A percentile compares a stretch with the other conserved stretches of the same genome.
Evolutionary conservation across 2,329 filamentous ascomycete genomes (phyloP).

Genomic region (Tolypocladium inflatum): DNA sequence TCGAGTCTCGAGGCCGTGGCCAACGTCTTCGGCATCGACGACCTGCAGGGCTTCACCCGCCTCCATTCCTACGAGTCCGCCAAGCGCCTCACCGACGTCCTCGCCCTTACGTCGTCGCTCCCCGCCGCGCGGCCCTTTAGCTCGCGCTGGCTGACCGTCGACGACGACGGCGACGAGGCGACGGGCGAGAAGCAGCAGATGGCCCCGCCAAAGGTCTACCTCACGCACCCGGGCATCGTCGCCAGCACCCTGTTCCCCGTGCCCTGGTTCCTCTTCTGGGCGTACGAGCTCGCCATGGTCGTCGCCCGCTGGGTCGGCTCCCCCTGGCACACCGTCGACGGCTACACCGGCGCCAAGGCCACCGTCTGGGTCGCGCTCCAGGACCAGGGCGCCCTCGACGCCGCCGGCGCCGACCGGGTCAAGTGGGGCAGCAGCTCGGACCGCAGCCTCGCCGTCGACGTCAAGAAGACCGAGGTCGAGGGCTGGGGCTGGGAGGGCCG

Average conservation of each 20-base stretch:
- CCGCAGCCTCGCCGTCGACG: slow-evolving; percentile 44
- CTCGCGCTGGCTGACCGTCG: slow-evolving; percentile 41
- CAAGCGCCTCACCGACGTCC: slow-evolving; percentile 78
- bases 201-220: slow-evolving; percentile 54
- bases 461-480: slow-evolving; percentile 73
- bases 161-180: slow-evolving; percentile 10
- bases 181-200: slow-evolving; percentile 8
- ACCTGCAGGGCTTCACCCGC: slow-evolving; percentile 65
- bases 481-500: slow-evolving; percentile 71
- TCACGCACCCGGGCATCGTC: slow-evolving; percentile 81
- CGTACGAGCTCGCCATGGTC: slow-evolving; percentile 60
- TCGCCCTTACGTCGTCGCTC: slow-evolving; percentile 64
- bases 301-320: slow-evolving; percentile 71
- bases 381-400: slow-evolving; percentile 51
- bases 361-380: slow-evolving; percentile 72
- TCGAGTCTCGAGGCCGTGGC: slow-evolving; percentile 64
- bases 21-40: slow-evolving; percentile 48
- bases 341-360: slow-evolving; percentile 68
- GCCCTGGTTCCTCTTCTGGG: slow-evolving; percentile 55
- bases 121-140: slow-evolving; percentile 52
- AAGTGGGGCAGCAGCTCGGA: slow-evolving; percentile 83
- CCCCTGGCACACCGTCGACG: slow-evolving; percentile 74
- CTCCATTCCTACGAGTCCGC: slow-evolving; percentile 69
- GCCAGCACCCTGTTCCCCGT: slow-evolving; percentile 74
- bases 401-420: slow-evolving; percentile 38